Evolutionary conservation across 345 rosid genomes (phyloP), one percentile per base, ranked within the genome.

Genomic region (Citrus sp.): DNA sequence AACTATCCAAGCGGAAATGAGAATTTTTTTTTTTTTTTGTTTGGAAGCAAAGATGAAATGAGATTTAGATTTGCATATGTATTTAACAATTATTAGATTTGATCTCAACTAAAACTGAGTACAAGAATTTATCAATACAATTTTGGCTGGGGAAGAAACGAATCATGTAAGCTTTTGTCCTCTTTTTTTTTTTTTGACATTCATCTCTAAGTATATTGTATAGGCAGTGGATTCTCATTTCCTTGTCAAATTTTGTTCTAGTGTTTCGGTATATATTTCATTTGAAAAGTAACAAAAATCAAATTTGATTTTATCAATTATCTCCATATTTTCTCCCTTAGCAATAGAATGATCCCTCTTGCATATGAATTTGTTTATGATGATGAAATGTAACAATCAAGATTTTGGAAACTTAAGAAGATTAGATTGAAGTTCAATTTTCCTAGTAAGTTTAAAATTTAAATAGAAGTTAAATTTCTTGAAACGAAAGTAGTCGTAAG

Each of bases 1-100:
- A 83, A 82, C 67, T 78, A 49, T 82, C 80, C 73, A 89, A 84
- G 85, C 19, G 56, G 85, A 85, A 74, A 76, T 62, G 35, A 40
- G 51, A 67, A 12, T 34, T 24, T 10, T 42, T 10, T 42, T 40
- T 10, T 40, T 9, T 40, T 2, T 42, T 42, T 42, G 10, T 42
- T 42, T 3, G 51, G 16, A 42, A 12, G 51, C 51, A 42, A 90
- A 86, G 85, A 86, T 75, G 77, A 84, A 77, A 76, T 62, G 54
- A 24, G 51, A 67, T 27, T 35, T 24, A 55, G 16, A 67, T 18
- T 19, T 32, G 42, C 30, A n/a, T 49, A n/a, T 21, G 56, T 25
- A 25, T 46, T 34, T 4, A 4, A 4, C 12, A 9, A 75, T 13
- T 25, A 13, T 35, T 14, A 6, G 58, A 54, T 54, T 54, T 18